Evolutionary conservation across 352 stramenopile genomes (phyloP).

Genomic region (Lagenidium giganteum): DNA sequence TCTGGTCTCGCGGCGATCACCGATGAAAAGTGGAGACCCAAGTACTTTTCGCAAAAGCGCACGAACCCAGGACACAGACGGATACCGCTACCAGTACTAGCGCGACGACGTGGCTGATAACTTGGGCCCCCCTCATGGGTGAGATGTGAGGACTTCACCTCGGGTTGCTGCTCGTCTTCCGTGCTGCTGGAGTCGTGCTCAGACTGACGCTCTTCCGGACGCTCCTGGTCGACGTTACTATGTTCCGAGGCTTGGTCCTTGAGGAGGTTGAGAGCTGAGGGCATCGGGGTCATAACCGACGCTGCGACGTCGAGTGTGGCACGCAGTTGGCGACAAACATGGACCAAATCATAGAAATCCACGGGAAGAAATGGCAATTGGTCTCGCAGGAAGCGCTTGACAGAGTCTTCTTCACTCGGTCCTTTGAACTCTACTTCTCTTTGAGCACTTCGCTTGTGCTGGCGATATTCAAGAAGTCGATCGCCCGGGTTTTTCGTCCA

Average conservation of each 20-base stretch:
- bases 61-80: slow-evolving; percentile 61
- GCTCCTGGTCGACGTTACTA: slow-evolving; percentile 9
- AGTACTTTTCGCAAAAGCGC: slow-evolving; percentile 64
- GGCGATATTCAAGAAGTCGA: slow-evolving; percentile 49
- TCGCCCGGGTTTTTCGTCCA: slow-evolving; percentile 26
- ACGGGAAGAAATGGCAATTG: slow-evolving; percentile 67
- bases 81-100: slow-evolving; percentile 30
- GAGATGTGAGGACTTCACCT: not conserved
- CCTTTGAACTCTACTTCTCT: slow-evolving; percentile 45
- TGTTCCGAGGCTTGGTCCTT: too few relatives aligned
- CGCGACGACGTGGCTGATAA: slow-evolving; percentile 8
- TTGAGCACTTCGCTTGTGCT: slow-evolving; percentile 65
- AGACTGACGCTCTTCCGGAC: slow-evolving; percentile 6
- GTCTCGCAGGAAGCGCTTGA: slow-evolving; percentile 43
- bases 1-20: too few relatives aligned
- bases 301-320: slow-evolving; percentile 32
- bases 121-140: not conserved
- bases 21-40: slow-evolving; percentile 20
- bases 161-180: not conserved
- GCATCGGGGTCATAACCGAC: slow-evolving; percentile 9
- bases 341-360: slow-evolving; percentile 76
- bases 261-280: too few relatives aligned
- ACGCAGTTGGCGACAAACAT: slow-evolving; percentile 50
- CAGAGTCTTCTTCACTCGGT: slow-evolving; percentile 47
- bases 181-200: slow-evolving; percentile 9